Base-by-base conservation (phyloP, 257 asterid species). In the Gynochthodes officinalis region DNA sequence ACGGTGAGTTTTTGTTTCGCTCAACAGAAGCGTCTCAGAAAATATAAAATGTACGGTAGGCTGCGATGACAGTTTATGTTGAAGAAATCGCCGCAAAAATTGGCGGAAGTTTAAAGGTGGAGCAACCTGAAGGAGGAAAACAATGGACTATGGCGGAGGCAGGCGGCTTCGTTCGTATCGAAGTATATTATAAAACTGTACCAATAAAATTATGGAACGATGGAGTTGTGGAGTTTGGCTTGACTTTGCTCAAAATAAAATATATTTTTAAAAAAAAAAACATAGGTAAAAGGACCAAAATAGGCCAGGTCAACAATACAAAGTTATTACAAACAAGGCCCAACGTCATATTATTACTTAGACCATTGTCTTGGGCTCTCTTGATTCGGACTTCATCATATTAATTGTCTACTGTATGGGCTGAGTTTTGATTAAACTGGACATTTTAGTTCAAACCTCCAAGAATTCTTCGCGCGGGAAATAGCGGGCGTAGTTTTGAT, bases 101-200 rank as follows among this genome's bases (percentile, higher is more conserved):
- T 81, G 89, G 85, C 82, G 83, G 81, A 73, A 35, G 69, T 67
- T 73, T 13, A 49, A 33, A 50, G 46, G 55, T 5, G 54, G 57
- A 60, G 16, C n/a, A 23, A 32, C 32, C 4, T n/a, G 21, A 33
- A 42, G 11, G 53, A 49, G n/a, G n/a, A n/a, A n/a, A n/a, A n/a
- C n/a, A n/a, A n/a, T n/a, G n/a, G n/a, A n/a, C n/a, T n/a, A n/a
- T n/a, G n/a, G n/a, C 7, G 49, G 21, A 57, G 74, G 54, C 43
- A 21, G 69, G 46, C 50, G 37, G 77, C 84, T 73, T 84, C 89
- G 95, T 80, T 81, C 73, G 89, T 85, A 87, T 87, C 95, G 91
- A 82, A 77, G 61, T 23, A 43, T 25, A 37, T 57, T n/a, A n/a
- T n/a, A n/a, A n/a, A n/a, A n/a, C n/a, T n/a, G n/a, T n/a, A n/a